Evolutionary conservation across 2,329 filamentous ascomycete genomes (phyloP), one percentile per base, ranked within the genome.

Genomic region (Arthroderma sp.): DNA sequence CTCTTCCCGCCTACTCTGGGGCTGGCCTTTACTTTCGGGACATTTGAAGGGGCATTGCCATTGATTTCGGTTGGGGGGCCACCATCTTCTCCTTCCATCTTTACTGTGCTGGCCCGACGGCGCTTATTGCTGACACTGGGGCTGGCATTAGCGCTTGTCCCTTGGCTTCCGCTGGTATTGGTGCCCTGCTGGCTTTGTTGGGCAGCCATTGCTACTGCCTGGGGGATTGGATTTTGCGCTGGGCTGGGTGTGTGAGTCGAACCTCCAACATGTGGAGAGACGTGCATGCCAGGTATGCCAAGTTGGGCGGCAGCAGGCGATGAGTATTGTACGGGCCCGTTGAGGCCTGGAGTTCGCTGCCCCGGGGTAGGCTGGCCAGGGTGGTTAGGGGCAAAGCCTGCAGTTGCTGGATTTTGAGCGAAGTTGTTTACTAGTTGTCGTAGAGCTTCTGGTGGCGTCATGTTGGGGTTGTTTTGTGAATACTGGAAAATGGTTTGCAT

Each of bases 401-500:
- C 33, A 6, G 36, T 36, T 7, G 57, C 58, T 28, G 57, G 55
- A 40, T 54, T 60, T 46, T 65, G 64, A 9, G 68, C 68, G 42
- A 68, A 66, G 38, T 63, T 66, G 36, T 59, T 63, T 43, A 74
- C 72, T 43, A 77, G 68, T 33, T 68, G 66, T 37, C 70, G 64
- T 45, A 80, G 62, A n/a, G 76, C 73, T 51, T 77, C 68, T 15
- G 66, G 63, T 3, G 77, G 73, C 29, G 68, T 68, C 44, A 78
- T 56, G 15, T 70, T 66, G 4, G 66, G 66, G 51, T 76, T 68
- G 40, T 71, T 66, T 46, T 74, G 68, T 27, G 73, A 73, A 51
- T 71, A 75, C 41, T 68, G 66, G 63, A 80, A 78, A 31, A 81
- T 60, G 47, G 71, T 68, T 46, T 71, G 71, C 78, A 82, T 82